phyloP scores from a whole-genome alignment of 2,329 filamentous ascomycete genomes.

The Xylariales sp. region DNA sequence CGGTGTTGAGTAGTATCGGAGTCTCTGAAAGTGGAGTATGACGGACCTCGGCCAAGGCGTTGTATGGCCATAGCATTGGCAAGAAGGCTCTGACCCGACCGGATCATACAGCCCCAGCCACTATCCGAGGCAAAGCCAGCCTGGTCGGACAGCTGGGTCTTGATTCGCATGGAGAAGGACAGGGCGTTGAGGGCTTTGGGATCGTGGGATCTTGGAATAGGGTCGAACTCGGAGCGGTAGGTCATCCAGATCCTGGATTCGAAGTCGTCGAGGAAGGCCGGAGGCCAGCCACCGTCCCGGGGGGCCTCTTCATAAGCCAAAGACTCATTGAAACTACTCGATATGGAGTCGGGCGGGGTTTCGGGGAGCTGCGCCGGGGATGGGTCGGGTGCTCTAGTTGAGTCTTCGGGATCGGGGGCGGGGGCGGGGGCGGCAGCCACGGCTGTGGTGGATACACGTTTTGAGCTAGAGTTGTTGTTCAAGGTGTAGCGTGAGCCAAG shows the following conservation, averaged over 20 bases:
- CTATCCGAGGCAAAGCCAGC: slow-evolving; percentile 91
- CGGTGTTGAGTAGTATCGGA: not conserved
- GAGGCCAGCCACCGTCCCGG: slow-evolving; percentile 77
- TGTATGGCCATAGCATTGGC: slow-evolving; percentile 84
- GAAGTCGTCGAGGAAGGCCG: slow-evolving; percentile 88
- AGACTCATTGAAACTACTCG: slow-evolving; percentile 65
- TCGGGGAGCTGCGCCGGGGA: slow-evolving; percentile 52
- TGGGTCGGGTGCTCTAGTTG: slow-evolving; percentile 21
- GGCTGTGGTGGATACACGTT: slow-evolving; percentile 23
- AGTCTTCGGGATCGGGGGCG: slow-evolving; percentile 28
- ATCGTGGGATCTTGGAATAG: slow-evolving; percentile 82
- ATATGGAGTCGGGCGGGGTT: slow-evolving; percentile 61
- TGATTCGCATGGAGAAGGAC: slow-evolving; percentile 85
- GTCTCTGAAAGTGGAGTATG: not conserved
- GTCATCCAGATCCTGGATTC: slow-evolving; percentile 97
- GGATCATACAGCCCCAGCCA: slow-evolving; percentile 99
- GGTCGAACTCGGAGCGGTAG: slow-evolving; percentile 86
- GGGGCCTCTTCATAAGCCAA: slow-evolving; percentile 60
- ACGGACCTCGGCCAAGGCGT: slow-evolving; percentile 79
- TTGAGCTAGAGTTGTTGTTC: slow-evolving; percentile 42
- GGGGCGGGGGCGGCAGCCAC: slow-evolving; percentile 12
- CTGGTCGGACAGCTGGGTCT: slow-evolving; percentile 81
- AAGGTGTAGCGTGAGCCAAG: slow-evolving; percentile 69
- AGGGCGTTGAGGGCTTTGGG: slow-evolving; percentile 76
- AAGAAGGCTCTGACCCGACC: slow-evolving; percentile 91